Percentiles rank a stretch among this genome's conserved stretches.
Conservation (phyloP, 1,284 basidiomycete genomes). For the Coniferiporia sulphurascens region DNA sequence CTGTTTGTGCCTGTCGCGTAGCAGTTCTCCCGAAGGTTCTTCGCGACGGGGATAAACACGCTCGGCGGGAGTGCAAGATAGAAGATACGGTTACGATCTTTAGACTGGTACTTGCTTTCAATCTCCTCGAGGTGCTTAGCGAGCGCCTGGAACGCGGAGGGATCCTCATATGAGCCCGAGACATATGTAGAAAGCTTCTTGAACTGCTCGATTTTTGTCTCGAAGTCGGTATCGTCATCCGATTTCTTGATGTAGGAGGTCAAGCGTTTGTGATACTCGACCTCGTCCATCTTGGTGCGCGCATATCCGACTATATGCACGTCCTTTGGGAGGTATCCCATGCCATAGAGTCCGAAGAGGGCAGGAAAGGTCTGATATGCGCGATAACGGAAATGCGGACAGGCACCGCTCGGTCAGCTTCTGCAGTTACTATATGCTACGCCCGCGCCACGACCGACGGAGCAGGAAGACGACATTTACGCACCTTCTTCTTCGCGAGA, state of each 20-base stretch:
- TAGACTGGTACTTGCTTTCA: conserved; percentile 63
- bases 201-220: conserved; percentile 74
- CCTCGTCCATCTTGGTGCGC: conserved; percentile 87
- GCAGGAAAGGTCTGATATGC: conserved; percentile 82
- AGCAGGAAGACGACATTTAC: conserved; percentile 10
- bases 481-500: conserved; percentile 97
- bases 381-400: background rate
- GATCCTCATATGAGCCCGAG: conserved; percentile 84
- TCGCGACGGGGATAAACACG: conserved; percentile 87
- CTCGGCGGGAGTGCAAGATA: conserved; percentile 93
- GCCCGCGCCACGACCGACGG: background rate
- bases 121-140: conserved; percentile 73
- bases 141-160: conserved; percentile 71
- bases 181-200: conserved; percentile 77
- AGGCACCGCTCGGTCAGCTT: background rate
- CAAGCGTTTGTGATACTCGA: conserved; percentile 81
- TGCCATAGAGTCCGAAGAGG: conserved; percentile 82
- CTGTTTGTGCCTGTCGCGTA: conserved; percentile 80
- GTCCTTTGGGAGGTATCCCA: conserved; percentile 76
- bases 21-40: conserved; percentile 77
- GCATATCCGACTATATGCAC: conserved; percentile 93
- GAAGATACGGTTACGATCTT: conserved; percentile 76
- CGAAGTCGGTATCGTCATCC: conserved; percentile 53
- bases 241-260: conserved; percentile 81
- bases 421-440: background rate